These are phyloP conservation scores for Lachnellula suecica DNA, from an alignment of 2,329 filamentous ascomycete genomes.

Conservation along the genomic window DNA sequence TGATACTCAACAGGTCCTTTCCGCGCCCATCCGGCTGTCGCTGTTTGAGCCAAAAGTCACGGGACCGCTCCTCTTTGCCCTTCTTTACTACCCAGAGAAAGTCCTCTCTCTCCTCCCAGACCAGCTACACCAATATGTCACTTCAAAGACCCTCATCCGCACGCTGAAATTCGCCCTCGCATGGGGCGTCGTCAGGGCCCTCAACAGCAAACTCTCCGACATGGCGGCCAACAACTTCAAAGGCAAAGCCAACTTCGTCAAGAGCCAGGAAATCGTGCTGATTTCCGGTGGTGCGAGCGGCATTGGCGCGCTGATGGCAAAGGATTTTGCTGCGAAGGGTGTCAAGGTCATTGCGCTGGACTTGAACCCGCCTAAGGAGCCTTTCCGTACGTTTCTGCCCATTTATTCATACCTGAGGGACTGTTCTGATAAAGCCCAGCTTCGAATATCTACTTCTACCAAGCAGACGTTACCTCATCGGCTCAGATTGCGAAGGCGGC, in stretches of 20 bases:
- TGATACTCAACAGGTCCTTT: not conserved
- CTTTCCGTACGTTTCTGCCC: slow-evolving; percentile 18
- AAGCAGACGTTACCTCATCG: slow-evolving; percentile 65
- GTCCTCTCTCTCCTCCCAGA: slow-evolving; percentile 20
- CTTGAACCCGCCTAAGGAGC: slow-evolving; percentile 51
- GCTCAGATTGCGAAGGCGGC: slow-evolving; percentile 52
- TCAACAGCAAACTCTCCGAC: slow-evolving; percentile 52
- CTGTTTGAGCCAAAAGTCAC: slow-evolving; percentile 20
- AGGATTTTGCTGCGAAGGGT: slow-evolving; percentile 59
- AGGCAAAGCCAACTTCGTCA: slow-evolving; percentile 54
- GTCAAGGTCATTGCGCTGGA: slow-evolving; percentile 72
- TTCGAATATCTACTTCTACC: slow-evolving; percentile 60
- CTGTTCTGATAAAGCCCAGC: slow-evolving; percentile 29
- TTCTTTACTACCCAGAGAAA: slow-evolving; percentile 26
- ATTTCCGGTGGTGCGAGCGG: slow-evolving; percentile 75
- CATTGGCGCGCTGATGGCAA: slow-evolving; percentile 66
- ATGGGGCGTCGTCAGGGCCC: slow-evolving; percentile 47
- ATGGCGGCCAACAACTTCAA: slow-evolving; percentile 49
- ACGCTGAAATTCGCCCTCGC: slow-evolving; percentile 39
- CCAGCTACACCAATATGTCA: slow-evolving; percentile 14
- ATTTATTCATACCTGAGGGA: not conserved
- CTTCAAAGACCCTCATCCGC: slow-evolving; percentile 16
- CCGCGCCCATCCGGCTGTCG: slow-evolving; percentile 7
- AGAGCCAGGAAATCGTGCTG: slow-evolving; percentile 67
- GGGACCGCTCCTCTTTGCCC: slow-evolving; percentile 21